Evolutionary conservation across 1,139 yeast genomes (phyloP), one percentile per base, ranked within the genome.

Genomic region (Nadsonia commutata): DNA sequence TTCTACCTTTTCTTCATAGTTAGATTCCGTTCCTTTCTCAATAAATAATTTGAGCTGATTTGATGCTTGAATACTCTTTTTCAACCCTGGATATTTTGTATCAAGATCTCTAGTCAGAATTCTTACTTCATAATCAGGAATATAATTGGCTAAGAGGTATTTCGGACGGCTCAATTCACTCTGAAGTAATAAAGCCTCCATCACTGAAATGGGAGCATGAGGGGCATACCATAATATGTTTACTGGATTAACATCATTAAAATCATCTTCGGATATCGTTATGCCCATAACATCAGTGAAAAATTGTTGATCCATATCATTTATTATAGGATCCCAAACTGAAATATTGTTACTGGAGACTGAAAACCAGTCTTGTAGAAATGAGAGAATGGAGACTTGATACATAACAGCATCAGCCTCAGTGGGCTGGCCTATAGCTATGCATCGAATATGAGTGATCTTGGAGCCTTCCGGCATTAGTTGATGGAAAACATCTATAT

Each of bases 381-480:
- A 65, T 7, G 62, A 47, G 19, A 80, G 55, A 44, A 74, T 60
- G 1, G 85, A 85, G 16, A 80, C 56, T 56, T 82, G 94, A 55
- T 71, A 79, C 42, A 75, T 62, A 1, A 90, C 82, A 20, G 74
- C 72, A 9, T 57, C 62, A 44, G 76, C 74, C 9, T 69, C 71
- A 9, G 70, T 56, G 3, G 85, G 83, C 3, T 78, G 71, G 0
- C 94, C 94, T 16, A 82, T 62, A 0, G 93, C 94, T 31, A 82
- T 59, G 54, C 93, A 82, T 52, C 86, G 64, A 43, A 81, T 67
- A 20, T 49, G 52, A 1, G 54, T 51, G 20, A 50, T 38, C 4
- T 20, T 11, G 27, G 36, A 27, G 21, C 20, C 18, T 27, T 23
- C 18, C 18, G 17, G 20, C 13, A 19, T 20, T 17, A 37, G 20